phyloP scores from a whole-genome alignment of 371 early-diverging fungal genomes.

The Rhizomucor miehei region DNA sequence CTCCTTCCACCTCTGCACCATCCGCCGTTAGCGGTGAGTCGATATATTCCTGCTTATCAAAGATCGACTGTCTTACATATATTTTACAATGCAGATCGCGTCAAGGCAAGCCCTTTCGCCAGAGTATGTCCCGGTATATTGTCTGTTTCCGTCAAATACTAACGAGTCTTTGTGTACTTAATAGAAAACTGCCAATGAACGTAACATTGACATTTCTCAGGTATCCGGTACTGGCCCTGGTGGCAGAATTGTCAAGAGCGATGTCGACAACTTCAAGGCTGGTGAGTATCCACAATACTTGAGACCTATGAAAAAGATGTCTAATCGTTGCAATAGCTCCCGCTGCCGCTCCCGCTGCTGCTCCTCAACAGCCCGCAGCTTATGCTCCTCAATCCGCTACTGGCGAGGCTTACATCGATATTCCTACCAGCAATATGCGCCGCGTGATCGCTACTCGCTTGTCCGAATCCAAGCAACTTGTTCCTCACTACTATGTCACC shows the following conservation, averaged over 20 bases:
- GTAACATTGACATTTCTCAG: constrained; percentile 71
- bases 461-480: constrained; percentile 81
- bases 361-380: constrained; percentile 41
- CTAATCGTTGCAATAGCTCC: constrained; percentile 36
- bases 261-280: constrained; percentile 74
- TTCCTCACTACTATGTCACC: constrained; percentile 97
- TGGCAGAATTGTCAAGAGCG: constrained; percentile 90
- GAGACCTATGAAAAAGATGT: neutral
- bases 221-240: constrained; percentile 89
- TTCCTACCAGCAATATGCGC: constrained; percentile 91
- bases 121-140: constrained; percentile 27
- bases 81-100: constrained; percentile 47
- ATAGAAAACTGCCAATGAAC: constrained; percentile 83
- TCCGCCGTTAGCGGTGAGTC: constrained; percentile 45
- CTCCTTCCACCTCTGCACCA: constrained; percentile 33
- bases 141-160: constrained; percentile 1
- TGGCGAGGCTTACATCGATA: constrained; percentile 71
- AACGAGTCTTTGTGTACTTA: neutral
- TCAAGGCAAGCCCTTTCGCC: constrained; percentile 90
- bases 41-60: neutral
- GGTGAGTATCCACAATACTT: neutral
- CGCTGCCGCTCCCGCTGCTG: constrained; percentile 33
- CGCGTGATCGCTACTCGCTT: constrained; percentile 86
- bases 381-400: constrained; percentile 52
- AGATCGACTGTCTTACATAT: neutral